phyloP scores from a whole-genome alignment of 1,284 basidiomycete genomes.

The Malassezia cuniculi region DNA sequence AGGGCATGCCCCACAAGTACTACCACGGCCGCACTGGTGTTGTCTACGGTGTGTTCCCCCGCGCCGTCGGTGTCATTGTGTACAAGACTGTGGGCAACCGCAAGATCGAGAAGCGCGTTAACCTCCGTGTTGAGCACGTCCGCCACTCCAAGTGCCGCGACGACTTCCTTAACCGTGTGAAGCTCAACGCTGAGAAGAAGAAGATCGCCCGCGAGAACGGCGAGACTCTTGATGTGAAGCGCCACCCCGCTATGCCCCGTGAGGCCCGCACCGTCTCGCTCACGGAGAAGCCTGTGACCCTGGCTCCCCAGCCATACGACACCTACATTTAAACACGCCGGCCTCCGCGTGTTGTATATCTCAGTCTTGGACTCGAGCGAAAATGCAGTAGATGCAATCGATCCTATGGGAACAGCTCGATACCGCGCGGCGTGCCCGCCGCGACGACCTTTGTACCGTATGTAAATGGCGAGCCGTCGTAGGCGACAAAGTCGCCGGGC shows the following conservation, averaged over 20 bases:
- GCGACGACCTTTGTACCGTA: slow-evolving; percentile 55
- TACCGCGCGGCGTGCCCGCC: slow-evolving; percentile 35
- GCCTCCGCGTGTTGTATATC: too few relatives aligned
- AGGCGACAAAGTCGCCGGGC: slow-evolving; percentile 55
- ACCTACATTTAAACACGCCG: slow-evolving; percentile 46
- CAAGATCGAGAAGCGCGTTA: slow-evolving; percentile 98
- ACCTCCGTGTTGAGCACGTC: slow-evolving; percentile 96
- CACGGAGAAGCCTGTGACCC: slow-evolving; percentile 73
- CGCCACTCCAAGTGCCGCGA: slow-evolving; percentile 96
- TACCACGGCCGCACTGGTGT: slow-evolving; percentile 76
- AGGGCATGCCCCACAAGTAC: slow-evolving; percentile 97
- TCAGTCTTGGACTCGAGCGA: too few relatives aligned
- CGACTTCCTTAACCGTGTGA: slow-evolving; percentile 93
- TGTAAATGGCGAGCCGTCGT: slow-evolving; percentile 54
- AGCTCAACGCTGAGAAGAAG: slow-evolving; percentile 76
- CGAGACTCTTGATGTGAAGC: slow-evolving; percentile 59
- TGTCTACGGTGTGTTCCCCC: slow-evolving; percentile 92
- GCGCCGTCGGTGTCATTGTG: slow-evolving; percentile 84
- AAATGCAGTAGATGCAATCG: slow-evolving; percentile 3
- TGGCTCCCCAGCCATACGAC: slow-evolving; percentile 68
- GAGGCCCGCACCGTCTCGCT: slow-evolving; percentile 63
- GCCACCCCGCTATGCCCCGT: slow-evolving; percentile 71
- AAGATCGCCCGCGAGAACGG: slow-evolving; percentile 57
- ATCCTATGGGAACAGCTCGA: slow-evolving; percentile 16
- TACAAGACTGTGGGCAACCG: slow-evolving; percentile 99